A percentile compares a stretch with the other conserved stretches of the same genome.
These are phyloP conservation scores for Tulasnella calospora DNA, from an alignment of 768 basidiomycete species.

Conservation along the genomic window DNA sequence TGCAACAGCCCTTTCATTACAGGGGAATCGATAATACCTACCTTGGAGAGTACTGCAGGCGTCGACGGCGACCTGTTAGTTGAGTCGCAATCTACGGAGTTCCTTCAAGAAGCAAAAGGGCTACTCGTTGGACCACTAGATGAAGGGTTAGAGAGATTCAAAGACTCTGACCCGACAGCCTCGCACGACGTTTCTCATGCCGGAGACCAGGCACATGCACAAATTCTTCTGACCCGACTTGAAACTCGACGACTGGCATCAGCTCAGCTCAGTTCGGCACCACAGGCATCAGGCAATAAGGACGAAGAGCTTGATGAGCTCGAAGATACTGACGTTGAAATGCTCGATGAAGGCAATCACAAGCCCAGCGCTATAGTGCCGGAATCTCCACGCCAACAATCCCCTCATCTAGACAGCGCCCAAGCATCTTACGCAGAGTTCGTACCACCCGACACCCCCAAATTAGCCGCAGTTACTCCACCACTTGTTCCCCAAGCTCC, in stretches of 20 bases:
- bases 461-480: not conserved
- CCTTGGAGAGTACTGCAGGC: slow-evolving; percentile 36
- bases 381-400: not conserved
- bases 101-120: not conserved
- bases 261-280: not conserved
- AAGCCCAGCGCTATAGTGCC: not conserved
- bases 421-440: not conserved
- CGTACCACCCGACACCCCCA: not conserved
- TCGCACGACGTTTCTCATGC: not conserved
- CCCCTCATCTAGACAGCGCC: not conserved
- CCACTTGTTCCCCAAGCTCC: not conserved
- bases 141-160: not conserved
- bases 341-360: not conserved
- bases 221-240: not conserved
- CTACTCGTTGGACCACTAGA: not conserved
- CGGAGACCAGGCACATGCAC: not conserved
- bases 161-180: not conserved
- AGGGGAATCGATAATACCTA: slow-evolving; percentile 38
- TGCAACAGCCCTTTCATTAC: slow-evolving; percentile 47
- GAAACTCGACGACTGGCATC: not conserved
- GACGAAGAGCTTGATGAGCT: not conserved
- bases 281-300: not conserved
- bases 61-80: slow-evolving; percentile 29
- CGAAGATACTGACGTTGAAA: not conserved
- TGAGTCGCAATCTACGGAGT: not conserved